Conservation (phyloP, 345 rosid species). For the Citrus sinensis region DVS_A1.0 CM039169.1:208501-209000, state of each 20-base stretch:
- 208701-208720: not conserved
- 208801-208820: conserved; percentile 71
- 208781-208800: not conserved
- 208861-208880: conserved; percentile 56
- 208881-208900: conserved; percentile 82
- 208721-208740: not conserved
- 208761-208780: not conserved
- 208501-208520: not conserved
- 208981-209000: conserved; percentile 97
- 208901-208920: conserved; percentile 89
- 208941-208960: conserved; percentile 90
- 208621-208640: not conserved
- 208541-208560: not conserved
- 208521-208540: not conserved
- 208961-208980: conserved; percentile 95
- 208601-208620: not conserved
- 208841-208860: conserved; percentile 38
- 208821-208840: conserved; percentile 60
- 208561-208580: not conserved
- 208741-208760: not conserved
- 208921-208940: conserved; percentile 88
- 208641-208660: not conserved
- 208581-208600: not conserved
- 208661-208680: not conserved
- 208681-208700: not conserved